Percentiles rank a stretch among this genome's conserved stretches.
Evolutionary conservation across 768 basidiomycete species (phyloP).

Genomic region (Russula compacta): DNA sequence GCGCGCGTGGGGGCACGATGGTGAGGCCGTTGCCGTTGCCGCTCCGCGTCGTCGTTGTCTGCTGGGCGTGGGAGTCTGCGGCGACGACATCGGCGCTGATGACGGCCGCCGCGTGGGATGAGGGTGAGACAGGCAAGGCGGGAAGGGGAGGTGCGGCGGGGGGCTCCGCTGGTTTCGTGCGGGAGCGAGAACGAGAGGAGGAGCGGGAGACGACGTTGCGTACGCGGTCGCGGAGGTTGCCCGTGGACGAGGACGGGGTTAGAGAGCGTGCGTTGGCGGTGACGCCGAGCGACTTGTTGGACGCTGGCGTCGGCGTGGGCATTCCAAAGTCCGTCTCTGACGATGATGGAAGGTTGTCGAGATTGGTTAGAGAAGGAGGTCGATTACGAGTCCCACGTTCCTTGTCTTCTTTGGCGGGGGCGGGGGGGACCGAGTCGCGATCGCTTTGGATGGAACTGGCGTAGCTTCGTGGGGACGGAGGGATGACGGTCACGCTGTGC

Average conservation of each 20-base stretch:
- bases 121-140: too few relatives aligned
- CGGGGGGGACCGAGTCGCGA: slow-evolving; percentile 1
- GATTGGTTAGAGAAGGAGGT: slow-evolving; percentile 7
- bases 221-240: slow-evolving; percentile 17
- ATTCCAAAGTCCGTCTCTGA: slow-evolving; percentile 3
- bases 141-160: background rate
- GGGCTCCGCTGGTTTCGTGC: background rate
- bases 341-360: slow-evolving; percentile 5
- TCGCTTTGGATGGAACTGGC: slow-evolving; percentile 19
- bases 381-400: slow-evolving; percentile 14
- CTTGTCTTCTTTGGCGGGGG: background rate
- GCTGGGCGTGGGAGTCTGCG: slow-evolving; percentile 6
- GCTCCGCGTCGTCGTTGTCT: background rate
- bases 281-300: background rate
- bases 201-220: slow-evolving; percentile 17
- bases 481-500: slow-evolving; percentile 28
- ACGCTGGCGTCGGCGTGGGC: slow-evolving; percentile 14
- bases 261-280: background rate
- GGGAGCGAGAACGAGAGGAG: slow-evolving; percentile 6
- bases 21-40: slow-evolving; percentile 9
- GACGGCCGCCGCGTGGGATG: background rate
- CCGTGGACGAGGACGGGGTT: slow-evolving; percentile 13
- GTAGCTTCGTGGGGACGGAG: slow-evolving; percentile 26
- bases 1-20: slow-evolving; percentile 29
- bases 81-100: background rate